Percentiles rank a stretch among this genome's conserved stretches.
phyloP scores from a whole-genome alignment of 495 filamentous ascomycete species.

The Penicillium coprophilum region DNA sequence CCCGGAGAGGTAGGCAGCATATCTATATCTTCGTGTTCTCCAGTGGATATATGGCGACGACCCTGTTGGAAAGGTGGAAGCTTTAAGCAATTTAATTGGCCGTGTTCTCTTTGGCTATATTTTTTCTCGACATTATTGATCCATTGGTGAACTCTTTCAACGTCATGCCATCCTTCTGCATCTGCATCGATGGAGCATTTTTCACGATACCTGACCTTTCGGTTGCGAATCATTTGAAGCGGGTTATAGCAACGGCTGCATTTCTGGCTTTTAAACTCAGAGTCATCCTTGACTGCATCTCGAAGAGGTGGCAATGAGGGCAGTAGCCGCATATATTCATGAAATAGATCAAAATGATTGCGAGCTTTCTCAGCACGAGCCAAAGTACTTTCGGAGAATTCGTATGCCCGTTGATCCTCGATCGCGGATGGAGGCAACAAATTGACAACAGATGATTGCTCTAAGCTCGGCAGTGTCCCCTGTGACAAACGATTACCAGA shows the following conservation, averaged over 20 bases:
- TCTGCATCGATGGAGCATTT: conserved; percentile 67
- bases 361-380: conserved; percentile 76
- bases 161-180: conserved; percentile 73
- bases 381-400: conserved; percentile 76
- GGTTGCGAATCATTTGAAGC: conserved; percentile 81
- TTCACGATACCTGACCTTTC: conserved; percentile 74
- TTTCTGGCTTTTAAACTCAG: conserved; percentile 8
- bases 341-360: conserved; percentile 72
- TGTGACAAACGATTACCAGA: conserved; percentile 16
- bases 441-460: conserved; percentile 30
- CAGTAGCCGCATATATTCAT: conserved; percentile 76
- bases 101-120: conserved; percentile 37
- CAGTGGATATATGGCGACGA: conserved; percentile 12
- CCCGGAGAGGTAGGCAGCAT: conserved; percentile 32
- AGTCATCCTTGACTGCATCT: conserved; percentile 6
- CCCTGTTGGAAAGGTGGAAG: conserved; percentile 57
- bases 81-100: conserved; percentile 49
- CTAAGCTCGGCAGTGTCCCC: conserved; percentile 5
- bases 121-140: conserved; percentile 63
- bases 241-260: conserved; percentile 69
- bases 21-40: conserved; percentile 25
- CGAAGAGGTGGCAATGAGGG: conserved; percentile 68
- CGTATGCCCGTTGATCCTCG: conserved; percentile 46
- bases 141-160: conserved; percentile 69
- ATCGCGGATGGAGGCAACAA: conserved; percentile 34